Conservation (phyloP, 352 stramenopile genomes). For the Phytopythium cucurbitacearum region DNA sequence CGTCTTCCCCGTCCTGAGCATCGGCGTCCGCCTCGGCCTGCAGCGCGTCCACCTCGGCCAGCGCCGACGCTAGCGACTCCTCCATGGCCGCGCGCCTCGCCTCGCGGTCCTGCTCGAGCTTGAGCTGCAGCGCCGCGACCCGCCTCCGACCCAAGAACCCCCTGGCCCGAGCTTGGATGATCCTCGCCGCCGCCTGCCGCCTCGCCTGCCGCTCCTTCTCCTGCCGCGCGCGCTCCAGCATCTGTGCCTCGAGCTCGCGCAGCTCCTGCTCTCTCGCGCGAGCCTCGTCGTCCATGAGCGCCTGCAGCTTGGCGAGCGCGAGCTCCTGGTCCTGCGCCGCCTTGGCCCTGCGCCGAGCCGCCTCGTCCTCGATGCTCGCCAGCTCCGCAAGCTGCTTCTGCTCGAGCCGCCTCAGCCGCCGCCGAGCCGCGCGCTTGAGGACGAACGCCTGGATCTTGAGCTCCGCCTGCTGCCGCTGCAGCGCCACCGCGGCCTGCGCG, state of each 20-base stretch:
- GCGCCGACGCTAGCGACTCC: constrained; percentile 47
- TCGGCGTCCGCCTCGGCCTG: constrained; percentile 6
- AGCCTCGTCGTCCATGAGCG: constrained; percentile 70
- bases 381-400: constrained; percentile 43
- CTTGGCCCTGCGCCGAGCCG: constrained; percentile 50
- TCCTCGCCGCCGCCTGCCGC: constrained; percentile 43
- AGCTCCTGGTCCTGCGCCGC: constrained; percentile 66
- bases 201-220: constrained; percentile 60
- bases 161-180: constrained; percentile 50
- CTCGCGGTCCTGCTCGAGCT: constrained; percentile 64
- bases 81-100: constrained; percentile 52
- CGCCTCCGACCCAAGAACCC: constrained; percentile 54
- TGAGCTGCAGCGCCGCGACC: constrained; percentile 47
- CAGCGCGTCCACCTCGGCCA: constrained; percentile 53
- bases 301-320: constrained; percentile 54
- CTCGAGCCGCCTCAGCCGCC: constrained; percentile 41
- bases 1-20: constrained; percentile 8
- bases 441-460: constrained; percentile 63
- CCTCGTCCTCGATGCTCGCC: constrained; percentile 47
- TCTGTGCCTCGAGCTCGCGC: constrained; percentile 62
- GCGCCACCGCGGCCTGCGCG: constrained; percentile 21
- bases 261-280: constrained; percentile 62
- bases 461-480: constrained; percentile 49
- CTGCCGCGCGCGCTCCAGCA: constrained; percentile 62
- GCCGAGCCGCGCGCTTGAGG: constrained; percentile 40